Base-by-base conservation (phyloP, 306 rosid genomes). In the Pterocarpus macrocarpus region DNA sequence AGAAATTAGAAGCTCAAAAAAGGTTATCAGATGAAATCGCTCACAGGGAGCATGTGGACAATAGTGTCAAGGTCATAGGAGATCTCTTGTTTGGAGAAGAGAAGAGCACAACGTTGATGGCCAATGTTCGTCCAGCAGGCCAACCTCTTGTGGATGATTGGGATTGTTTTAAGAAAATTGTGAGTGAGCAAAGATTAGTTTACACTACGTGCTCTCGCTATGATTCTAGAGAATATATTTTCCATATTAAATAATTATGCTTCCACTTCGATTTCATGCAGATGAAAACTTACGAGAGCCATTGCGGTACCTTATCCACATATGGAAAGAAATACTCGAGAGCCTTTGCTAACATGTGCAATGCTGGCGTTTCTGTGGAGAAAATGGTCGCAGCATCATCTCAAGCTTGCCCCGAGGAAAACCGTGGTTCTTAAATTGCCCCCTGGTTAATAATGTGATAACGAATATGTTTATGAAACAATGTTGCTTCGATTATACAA, bases 71-170 rank as follows among this genome's bases (percentile, higher is more conserved):
- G 16, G 73, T 64, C 3, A 73, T 91, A 14, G 90, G 85, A 10
- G 44, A 79, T 56, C 64, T 85, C 74, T 76, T 91, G 75, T 82
- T 91, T 84, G 92, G 94, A 16, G 9, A 68, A 13, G 44, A 58
- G 43, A 81, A 84, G 2, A 84, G 82, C 47, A 38, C 81, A 41
- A 6, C 36, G 12, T 28, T 80, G 61, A 44, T 88, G 73, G 7
- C 53, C 55, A 16, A 69, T 14, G 89, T 88, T 68, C 82, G 93
- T 77, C 79, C 86, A 8, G 15, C 64, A 0, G 94, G 92, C 8
- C 85, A 85, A 4, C 82, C 95, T 35, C 82, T 88, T 9, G 92
- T 91, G 0, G 90, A 91, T 64, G 91, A 91, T 75, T 93, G 95
- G 97, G 79, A 85, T 63, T 91, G 95, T 78, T 67, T 89, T 7